A percentile compares a stretch with the other conserved stretches of the same genome.
These are phyloP conservation scores for Geranium incanum DNA, from an alignment of 441 rosid species.

Conservation along the genomic window DNA sequence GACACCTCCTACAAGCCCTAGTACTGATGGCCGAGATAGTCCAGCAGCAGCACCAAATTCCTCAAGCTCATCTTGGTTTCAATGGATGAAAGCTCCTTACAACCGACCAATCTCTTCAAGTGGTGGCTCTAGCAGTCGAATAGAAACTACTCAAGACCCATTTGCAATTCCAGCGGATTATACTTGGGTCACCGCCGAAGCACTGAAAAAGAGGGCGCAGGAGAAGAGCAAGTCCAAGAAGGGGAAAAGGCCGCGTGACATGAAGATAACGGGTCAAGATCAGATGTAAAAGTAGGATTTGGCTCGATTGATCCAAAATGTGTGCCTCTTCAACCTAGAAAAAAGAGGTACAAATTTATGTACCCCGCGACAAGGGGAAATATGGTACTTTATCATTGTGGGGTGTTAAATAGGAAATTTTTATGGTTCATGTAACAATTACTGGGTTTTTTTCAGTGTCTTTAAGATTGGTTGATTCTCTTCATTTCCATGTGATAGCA, in stretches of 20 bases:
- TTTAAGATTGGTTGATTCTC: constrained; percentile 24
- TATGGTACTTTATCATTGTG: constrained; percentile 31
- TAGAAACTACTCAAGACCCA: constrained; percentile 66
- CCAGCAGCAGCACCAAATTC: constrained; percentile 34
- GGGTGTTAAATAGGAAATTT: constrained; percentile 17
- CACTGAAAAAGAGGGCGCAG: constrained; percentile 88
- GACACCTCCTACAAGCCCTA: constrained; percentile 93
- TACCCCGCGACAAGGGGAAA: constrained; percentile 25
- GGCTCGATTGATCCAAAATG: too few relatives aligned
- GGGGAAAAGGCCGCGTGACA: constrained; percentile 31
- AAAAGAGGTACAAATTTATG: too few relatives aligned
- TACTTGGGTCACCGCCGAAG: constrained; percentile 84
- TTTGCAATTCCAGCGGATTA: constrained; percentile 75
- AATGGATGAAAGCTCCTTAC: constrained; percentile 88
- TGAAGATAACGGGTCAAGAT: constrained; percentile 15
- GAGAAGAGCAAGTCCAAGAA: constrained; percentile 83
- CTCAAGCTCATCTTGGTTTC: constrained; percentile 86
- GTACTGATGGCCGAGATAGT: constrained; percentile 44
- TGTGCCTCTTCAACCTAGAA: too few relatives aligned
- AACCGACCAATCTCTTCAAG: constrained; percentile 50
- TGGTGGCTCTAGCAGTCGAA: constrained; percentile 41
- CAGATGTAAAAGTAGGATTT: too few relatives aligned
- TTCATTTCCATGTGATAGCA: neutral
- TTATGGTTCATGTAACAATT: constrained; percentile 33
- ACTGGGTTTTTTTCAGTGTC: constrained; percentile 11